phyloP scores from a whole-genome alignment of 2,329 filamentous ascomycete species.

The Alternaria incomplexa region DNA sequence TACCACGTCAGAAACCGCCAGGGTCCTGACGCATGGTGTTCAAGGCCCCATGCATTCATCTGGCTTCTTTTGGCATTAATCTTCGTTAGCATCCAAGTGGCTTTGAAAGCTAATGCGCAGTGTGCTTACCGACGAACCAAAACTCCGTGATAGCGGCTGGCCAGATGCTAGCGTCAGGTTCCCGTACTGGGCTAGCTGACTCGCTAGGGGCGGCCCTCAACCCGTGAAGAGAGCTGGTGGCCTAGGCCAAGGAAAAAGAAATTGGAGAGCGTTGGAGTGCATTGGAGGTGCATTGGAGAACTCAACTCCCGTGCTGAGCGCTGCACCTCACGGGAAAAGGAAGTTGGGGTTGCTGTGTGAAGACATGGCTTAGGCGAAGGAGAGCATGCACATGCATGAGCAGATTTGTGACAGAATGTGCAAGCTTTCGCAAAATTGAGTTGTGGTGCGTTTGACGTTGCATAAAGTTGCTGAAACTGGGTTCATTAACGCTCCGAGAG shows the following conservation, averaged over 20 bases:
- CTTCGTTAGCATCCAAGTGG: constrained; percentile 3
- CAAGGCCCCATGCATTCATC: not conserved
- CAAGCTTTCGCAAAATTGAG: not conserved
- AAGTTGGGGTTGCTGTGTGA: not conserved
- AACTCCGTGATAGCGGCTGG: constrained; percentile 3
- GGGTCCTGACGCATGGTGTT: constrained; percentile 1
- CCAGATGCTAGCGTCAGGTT: not conserved
- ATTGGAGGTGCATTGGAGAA: not conserved
- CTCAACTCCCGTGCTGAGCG: not conserved
- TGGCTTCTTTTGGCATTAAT: not conserved
- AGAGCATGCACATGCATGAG: not conserved
- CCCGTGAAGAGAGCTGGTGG: not conserved
- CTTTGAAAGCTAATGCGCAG: constrained; percentile 1
- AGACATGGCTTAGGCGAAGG: not conserved
- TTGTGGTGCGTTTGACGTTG: not conserved
- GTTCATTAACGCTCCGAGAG: not conserved
- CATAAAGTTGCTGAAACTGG: not conserved
- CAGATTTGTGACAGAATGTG: not conserved
- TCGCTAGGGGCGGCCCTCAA: not conserved
- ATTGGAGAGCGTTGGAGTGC: not conserved
- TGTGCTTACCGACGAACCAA: constrained; percentile 5
- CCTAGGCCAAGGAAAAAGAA: not conserved
- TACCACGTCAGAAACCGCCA: not conserved
- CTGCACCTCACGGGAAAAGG: not conserved
- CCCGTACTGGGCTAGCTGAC: constrained; percentile 1